Evolutionary conservation across 352 stramenopile genomes (phyloP).

Genomic region (Thalassiosira exigua): DNA sequence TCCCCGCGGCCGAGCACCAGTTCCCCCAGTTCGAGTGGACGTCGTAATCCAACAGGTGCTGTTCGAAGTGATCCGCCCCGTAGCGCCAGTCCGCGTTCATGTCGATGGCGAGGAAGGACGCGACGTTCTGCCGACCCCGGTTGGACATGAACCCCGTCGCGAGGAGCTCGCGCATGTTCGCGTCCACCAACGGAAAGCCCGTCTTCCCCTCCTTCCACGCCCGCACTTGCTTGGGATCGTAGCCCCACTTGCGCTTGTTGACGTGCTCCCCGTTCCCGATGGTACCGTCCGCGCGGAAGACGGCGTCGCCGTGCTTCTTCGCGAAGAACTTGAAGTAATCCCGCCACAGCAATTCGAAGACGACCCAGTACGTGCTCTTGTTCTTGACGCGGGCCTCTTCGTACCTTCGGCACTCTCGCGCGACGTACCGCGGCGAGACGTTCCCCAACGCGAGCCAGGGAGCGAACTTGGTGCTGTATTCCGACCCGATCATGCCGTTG

Average conservation of each 20-base stretch:
- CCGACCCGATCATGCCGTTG: slow-evolving; percentile 88
- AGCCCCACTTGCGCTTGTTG: slow-evolving; percentile 73
- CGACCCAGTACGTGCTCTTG: slow-evolving; percentile 90
- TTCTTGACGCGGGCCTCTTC: slow-evolving; percentile 83
- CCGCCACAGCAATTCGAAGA: slow-evolving; percentile 86
- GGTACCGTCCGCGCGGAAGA: slow-evolving; percentile 86
- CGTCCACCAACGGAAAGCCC: slow-evolving; percentile 89
- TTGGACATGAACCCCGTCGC: slow-evolving; percentile 91
- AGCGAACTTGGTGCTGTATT: slow-evolving; percentile 90
- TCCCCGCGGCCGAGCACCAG: slow-evolving; percentile 68
- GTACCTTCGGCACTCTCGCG: slow-evolving; percentile 83
- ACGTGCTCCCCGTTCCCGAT: slow-evolving; percentile 32
- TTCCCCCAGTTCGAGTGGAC: slow-evolving; percentile 89
- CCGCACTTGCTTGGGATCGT: slow-evolving; percentile 75
- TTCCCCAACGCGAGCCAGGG: slow-evolving; percentile 89
- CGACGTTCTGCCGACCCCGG: slow-evolving; percentile 87
- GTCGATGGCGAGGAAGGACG: slow-evolving; percentile 87
- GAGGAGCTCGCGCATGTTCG: slow-evolving; percentile 89
- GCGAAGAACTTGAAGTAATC: slow-evolving; percentile 90
- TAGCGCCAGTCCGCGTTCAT: slow-evolving; percentile 89
- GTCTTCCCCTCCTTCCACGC: slow-evolving; percentile 89
- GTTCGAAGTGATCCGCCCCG: slow-evolving; percentile 89
- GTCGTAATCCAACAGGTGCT: slow-evolving; percentile 88
- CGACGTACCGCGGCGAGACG: slow-evolving; percentile 86
- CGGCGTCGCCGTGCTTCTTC: slow-evolving; percentile 83